Base-by-base conservation (phyloP, 306 rosid genomes). In the Carpinus viminea region DNA sequence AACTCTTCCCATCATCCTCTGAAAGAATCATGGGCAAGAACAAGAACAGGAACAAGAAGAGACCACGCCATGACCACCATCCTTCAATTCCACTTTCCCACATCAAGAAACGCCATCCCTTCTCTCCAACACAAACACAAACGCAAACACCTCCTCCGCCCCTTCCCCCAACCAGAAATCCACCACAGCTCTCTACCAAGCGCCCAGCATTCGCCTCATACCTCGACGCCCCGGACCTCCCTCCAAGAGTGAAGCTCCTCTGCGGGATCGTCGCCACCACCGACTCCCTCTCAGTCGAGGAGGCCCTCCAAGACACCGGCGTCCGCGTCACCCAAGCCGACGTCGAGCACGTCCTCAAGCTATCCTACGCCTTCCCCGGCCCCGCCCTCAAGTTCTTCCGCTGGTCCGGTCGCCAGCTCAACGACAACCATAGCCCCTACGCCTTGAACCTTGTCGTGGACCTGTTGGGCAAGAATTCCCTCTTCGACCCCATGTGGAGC, bases 401-500 rank as follows among this genome's bases (percentile, higher is more conserved):
- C 2, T 92, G 97, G 97, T 59, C 88, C 38, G 97, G 88, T 12
- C 83, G 34, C 43, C 86, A 85, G 17, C 90, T 92, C 77, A 62
- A 45, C 28, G 81, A 90, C 76, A 73, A 78, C 16, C 94, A 90
- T 82, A 87, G 87, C 60, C 97, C 94, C 1, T 87, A 90, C 28
- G 72, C 97, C 0, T 92, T 93, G 94, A 92, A 92, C 69, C 78
- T 92, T 59, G 86, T 90, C 13, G 83, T 92, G 8, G 93, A 92
- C 72, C 28, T 88, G 12, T 73, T 90, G 36, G 97, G 97, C 5
- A 88, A 90, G 72, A 88, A 83, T 3, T 82, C 77, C 20, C 76
- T 82, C 69, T 92, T 90, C 8, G 94, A 88, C 34, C 88, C 89
- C 0, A 88, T 90, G 93, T 90, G 91, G 97, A 90, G 86, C n/a